These are phyloP conservation scores for Diaporthe citrichinensis DNA, from an alignment of 2,329 filamentous ascomycete genomes.

Conservation along the genomic window DNA sequence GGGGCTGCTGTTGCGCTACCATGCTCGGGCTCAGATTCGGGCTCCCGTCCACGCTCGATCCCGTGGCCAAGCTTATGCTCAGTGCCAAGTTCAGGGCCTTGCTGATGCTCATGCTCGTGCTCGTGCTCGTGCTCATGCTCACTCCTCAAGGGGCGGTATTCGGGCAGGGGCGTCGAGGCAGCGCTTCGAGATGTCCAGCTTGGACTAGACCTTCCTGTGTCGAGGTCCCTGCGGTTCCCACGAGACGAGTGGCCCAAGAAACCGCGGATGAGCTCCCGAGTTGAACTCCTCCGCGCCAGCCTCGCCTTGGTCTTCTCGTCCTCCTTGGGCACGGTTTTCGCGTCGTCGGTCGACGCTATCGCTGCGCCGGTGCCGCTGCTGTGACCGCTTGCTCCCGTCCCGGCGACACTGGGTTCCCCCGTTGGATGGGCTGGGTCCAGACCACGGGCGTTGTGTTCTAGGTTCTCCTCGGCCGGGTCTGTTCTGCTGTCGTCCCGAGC, in stretches of 20 bases:
- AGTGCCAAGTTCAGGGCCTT: neutral
- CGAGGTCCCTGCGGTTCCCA: conserved; percentile 12
- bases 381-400: conserved; percentile 5
- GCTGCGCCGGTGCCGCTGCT: conserved; percentile 11
- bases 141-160: neutral
- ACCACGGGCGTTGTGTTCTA: neutral
- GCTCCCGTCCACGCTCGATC: conserved; percentile 9
- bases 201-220: neutral
- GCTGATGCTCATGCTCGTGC: neutral
- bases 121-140: conserved; percentile 3
- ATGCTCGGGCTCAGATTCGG: conserved; percentile 3
- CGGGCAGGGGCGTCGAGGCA: conserved; percentile 24
- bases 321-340: neutral
- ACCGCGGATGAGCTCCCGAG: conserved; percentile 20
- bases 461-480: neutral
- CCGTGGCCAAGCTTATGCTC: conserved; percentile 17
- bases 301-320: conserved; percentile 18
- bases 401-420: conserved; percentile 15
- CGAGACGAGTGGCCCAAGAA: conserved; percentile 21
- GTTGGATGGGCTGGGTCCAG: neutral
- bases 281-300: conserved; percentile 5
- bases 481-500: conserved; percentile 5
- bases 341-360: conserved; percentile 1
- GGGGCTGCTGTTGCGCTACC: neutral
- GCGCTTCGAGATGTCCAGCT: conserved; percentile 26